phyloP scores from a whole-genome alignment of 208 protist species.

The Acanthamoeba triangularis region DNA sequence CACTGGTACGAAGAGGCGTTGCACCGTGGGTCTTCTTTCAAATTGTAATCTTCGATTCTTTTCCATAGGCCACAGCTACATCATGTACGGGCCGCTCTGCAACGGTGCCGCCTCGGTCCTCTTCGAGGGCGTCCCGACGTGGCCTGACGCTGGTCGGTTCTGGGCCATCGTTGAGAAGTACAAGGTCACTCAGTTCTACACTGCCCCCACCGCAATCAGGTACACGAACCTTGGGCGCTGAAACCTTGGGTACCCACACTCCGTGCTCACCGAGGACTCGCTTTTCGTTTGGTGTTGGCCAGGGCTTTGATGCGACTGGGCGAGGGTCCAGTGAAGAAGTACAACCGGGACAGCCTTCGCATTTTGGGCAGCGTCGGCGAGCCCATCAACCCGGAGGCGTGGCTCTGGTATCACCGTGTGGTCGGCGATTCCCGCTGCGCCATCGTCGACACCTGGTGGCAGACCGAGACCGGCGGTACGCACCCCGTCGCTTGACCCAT shows the following conservation, averaged over 20 bases:
- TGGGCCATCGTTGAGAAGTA: conserved; percentile 97
- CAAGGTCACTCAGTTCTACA: conserved; percentile 98
- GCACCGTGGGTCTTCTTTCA: not conserved
- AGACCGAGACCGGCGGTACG: conserved; percentile 96
- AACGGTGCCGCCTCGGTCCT: conserved; percentile 97
- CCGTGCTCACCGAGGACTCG: not conserved
- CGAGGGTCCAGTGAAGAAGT: conserved; percentile 91
- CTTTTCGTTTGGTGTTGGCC: conserved; percentile 77
- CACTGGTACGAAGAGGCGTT: not conserved
- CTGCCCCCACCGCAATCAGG: conserved; percentile 96
- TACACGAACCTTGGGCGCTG: not conserved
- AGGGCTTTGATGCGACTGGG: conserved; percentile 95
- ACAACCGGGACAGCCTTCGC: conserved; percentile 92
- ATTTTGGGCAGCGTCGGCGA: conserved; percentile 98
- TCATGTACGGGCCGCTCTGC: conserved; percentile 98
- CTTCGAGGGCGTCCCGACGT: conserved; percentile 97
- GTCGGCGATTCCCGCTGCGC: conserved; percentile 95
- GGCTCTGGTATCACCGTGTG: conserved; percentile 95
- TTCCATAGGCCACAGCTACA: conserved; percentile 97
- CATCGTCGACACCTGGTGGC: conserved; percentile 99
- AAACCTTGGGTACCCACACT: not conserved
- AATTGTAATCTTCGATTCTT: not conserved
- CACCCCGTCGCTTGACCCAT: not conserved
- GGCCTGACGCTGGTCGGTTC: conserved; percentile 94
- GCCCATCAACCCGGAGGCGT: conserved; percentile 94